Evolutionary conservation across 202 grass and related monocot species (phyloP), one percentile per base, ranked within the genome.

Genomic region (Digitaria exilis): DNA sequence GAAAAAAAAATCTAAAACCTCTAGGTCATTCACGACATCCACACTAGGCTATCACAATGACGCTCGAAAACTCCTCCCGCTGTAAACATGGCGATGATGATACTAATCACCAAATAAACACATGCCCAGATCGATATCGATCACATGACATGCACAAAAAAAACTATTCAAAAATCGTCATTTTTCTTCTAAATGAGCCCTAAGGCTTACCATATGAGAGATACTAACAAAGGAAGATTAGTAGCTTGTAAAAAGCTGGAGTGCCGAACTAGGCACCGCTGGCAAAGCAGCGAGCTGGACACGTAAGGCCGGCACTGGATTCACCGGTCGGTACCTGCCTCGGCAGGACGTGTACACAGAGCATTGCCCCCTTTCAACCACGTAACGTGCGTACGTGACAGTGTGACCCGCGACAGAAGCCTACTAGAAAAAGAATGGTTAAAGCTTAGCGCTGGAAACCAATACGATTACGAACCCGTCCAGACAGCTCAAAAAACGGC

Each of bases 371-470:
- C 2, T 42, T 48, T 25, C 0, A 11, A 26, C 58, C 76, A 85
- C 44, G 84, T 79, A 65, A 25, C 32, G 44, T 19, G 67, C 84
- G 0, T 65, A 80, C 58, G 46, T 35, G 76, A 80, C 76, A 32
- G 44, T 11, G 7, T 14, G 34, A 32, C 29, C 52, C 42, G 22
- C 56, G 55, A 32, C 54, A 0, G 31, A 69, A 29, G 32, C 2
- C 1, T 11, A 18, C 35, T 6, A 77, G 21, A 62, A 24, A 49
- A 32, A 70, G 35, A 34, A n/a, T 46, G 35, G 42, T 22, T 41
- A 41, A 16, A 41, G 24, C 15, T 9, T 5, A 34, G 48, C 3
- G 14, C 73, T 60, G 22, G 34, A 78, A 30, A 46, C 35, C 55
- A 30, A 30, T 62, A 10, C n/a, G n/a, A n/a, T n/a, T n/a, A n/a